Percentiles rank a stretch among this genome's conserved stretches.
Evolutionary conservation across 345 rosid species (phyloP).

Genomic region (Zanthoxylum bungeanum): DNA sequence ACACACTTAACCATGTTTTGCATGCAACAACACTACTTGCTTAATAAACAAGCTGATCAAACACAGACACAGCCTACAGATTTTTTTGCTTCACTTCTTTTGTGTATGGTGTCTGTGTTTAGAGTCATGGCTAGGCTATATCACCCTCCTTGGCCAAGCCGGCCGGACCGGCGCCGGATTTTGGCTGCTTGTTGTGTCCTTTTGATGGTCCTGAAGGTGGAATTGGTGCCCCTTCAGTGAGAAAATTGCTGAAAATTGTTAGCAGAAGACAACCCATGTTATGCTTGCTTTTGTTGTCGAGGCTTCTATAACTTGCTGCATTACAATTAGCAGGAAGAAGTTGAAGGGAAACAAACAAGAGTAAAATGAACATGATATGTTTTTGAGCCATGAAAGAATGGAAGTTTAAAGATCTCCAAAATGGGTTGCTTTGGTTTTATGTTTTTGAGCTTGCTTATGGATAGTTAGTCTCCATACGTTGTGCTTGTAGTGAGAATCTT

Average conservation of each 20-base stretch:
- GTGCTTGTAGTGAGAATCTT: no score
- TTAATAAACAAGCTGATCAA: not conserved
- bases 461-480: no score
- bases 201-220: slow-evolving; percentile 43
- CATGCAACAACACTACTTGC: not conserved
- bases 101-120: not conserved
- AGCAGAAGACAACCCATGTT: not conserved
- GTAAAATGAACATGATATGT: slow-evolving; percentile 7
- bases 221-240: slow-evolving; percentile 12
- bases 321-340: not conserved
- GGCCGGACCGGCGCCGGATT: not conserved
- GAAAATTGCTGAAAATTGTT: no score
- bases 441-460: not conserved
- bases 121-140: not conserved
- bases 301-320: not conserved
- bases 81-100: not conserved
- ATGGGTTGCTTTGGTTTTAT: not conserved
- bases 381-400: slow-evolving; percentile 9
- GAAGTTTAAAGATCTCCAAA: not conserved
- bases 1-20: not conserved
- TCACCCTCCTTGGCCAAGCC: not conserved
- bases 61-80: not conserved
- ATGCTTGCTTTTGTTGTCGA: not conserved
- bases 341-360: slow-evolving; percentile 15
- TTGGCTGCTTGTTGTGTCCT: slow-evolving; percentile 13